Base-by-base conservation (phyloP, 2,329 filamentous ascomycete genomes). In the Cercospora zeina region DNA sequence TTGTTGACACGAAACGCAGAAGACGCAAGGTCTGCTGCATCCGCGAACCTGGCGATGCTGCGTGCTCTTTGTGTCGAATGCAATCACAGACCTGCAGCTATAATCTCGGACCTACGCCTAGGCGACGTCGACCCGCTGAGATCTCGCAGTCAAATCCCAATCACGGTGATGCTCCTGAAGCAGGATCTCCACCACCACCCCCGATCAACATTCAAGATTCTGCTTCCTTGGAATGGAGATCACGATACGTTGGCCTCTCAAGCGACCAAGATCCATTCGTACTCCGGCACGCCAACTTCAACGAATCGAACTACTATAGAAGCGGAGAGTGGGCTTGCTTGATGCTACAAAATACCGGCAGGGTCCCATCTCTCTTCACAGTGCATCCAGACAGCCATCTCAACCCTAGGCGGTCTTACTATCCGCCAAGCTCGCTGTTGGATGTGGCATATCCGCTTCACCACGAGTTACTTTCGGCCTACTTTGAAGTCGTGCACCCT, bases 21-120 rank as follows among this genome's bases (percentile, higher is more conserved):
- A 62, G 66, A 24, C 51, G 65, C 34, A 69, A 69, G 57, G 67
- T 69, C 14, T 69, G 67, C 61, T 69, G 67, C 45, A 69, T 69
- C 16, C 53, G 65, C 31, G 64, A 68, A 47, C 59, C 64, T 37
- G 67, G 67, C 34, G 67, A 69, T 39, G 65, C 64, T 59, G 67
- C 67, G 7, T 69, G 65, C 54, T 67, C 62, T 21, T 54, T 68
- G 9, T 64, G 64, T 47, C 62, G 66, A 16, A 66, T 68, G 66
- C 64, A 68, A 45, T 62, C 64, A 27, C 62, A 61, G 8, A 51
- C 33, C 34, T 69, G 67, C 36, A 54, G 63, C 30, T 69, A 69
- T 57, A 61, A 67, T 45, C 63, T 66, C 30, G 67, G 67, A 27
- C 67, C 67, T 21, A 69, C 67, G 33, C 65, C 65, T 21, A 61